Conservation (phyloP, 768 basidiomycete species). For the Butyriboletus loyo region DNA sequence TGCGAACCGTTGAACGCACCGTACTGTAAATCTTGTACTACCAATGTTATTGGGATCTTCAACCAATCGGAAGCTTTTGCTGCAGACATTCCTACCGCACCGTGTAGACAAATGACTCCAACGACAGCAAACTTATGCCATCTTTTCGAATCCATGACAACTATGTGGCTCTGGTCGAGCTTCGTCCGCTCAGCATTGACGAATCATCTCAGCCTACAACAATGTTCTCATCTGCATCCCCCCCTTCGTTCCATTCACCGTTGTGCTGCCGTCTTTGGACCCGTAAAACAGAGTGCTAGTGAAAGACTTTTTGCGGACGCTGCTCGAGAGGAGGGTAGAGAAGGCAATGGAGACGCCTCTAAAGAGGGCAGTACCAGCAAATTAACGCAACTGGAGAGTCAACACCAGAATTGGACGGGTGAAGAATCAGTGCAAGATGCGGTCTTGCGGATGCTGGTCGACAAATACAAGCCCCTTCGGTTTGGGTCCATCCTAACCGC, state of each 20-base stretch:
- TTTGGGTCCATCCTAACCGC: constrained; percentile 55
- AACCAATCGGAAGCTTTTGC: neutral
- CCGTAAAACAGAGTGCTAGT: constrained; percentile 38
- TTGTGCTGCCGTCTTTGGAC: constrained; percentile 3
- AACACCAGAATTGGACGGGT: constrained; percentile 72
- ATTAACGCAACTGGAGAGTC: constrained; percentile 36
- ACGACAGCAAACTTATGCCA: neutral
- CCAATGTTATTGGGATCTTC: neutral
- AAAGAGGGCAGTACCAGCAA: constrained; percentile 13
- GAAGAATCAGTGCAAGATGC: constrained; percentile 70
- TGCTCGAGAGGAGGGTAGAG: constrained; percentile 47
- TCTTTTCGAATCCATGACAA: neutral
- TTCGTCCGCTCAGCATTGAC: neutral
- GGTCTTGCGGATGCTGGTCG: constrained; percentile 80
- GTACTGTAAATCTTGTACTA: neutral
- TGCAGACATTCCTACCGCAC: neutral
- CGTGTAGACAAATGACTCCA: neutral
- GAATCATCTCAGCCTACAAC: neutral
- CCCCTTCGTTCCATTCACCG: neutral
- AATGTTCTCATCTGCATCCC: neutral
- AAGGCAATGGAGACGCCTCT: constrained; percentile 10
- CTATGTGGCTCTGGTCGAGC: neutral
- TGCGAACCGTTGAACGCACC: neutral
- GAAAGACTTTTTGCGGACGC: constrained; percentile 69
- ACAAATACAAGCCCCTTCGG: constrained; percentile 83